Evolutionary conservation across 2,329 filamentous ascomycete species (phyloP).

Genomic region (Colletotrichum phormii): DNA sequence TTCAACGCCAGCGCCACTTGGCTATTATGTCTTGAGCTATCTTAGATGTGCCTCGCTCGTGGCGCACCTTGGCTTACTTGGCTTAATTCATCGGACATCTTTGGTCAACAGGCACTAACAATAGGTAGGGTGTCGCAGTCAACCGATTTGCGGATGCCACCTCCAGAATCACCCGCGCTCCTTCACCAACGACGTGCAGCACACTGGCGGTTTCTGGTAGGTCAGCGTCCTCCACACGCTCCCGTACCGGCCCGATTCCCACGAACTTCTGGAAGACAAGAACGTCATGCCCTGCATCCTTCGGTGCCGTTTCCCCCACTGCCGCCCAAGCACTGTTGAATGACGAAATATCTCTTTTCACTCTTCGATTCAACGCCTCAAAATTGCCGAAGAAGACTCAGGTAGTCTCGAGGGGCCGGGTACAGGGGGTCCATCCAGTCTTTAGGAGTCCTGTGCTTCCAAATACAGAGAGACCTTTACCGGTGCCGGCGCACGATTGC

Average conservation of each 20-base stretch:
- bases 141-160: conserved; percentile 22
- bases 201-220: conserved; percentile 18
- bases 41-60: conserved; percentile 32
- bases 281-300: conserved; percentile 31
- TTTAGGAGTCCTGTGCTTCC: neutral
- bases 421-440: neutral
- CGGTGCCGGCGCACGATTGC: conserved; percentile 10
- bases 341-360: conserved; percentile 24
- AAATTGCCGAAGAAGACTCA: conserved; percentile 5
- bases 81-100: conserved; percentile 22
- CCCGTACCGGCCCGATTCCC: conserved; percentile 33
- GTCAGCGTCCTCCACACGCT: conserved; percentile 25
- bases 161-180: conserved; percentile 24
- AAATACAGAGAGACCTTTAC: conserved; percentile 7
- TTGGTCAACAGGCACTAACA: conserved; percentile 9
- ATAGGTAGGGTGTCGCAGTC: neutral
- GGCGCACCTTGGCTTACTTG: conserved; percentile 29
- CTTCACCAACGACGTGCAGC: conserved; percentile 5
- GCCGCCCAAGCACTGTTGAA: conserved; percentile 5
- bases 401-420: neutral
- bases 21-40: conserved; percentile 12
- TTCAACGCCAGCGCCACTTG: neutral
- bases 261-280: conserved; percentile 33
- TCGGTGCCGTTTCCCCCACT: conserved; percentile 22
- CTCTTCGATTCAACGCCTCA: neutral